These are phyloP conservation scores for Glycine soja DNA, from an alignment of 306 rosid genomes.

Conservation along the genomic window DNA sequence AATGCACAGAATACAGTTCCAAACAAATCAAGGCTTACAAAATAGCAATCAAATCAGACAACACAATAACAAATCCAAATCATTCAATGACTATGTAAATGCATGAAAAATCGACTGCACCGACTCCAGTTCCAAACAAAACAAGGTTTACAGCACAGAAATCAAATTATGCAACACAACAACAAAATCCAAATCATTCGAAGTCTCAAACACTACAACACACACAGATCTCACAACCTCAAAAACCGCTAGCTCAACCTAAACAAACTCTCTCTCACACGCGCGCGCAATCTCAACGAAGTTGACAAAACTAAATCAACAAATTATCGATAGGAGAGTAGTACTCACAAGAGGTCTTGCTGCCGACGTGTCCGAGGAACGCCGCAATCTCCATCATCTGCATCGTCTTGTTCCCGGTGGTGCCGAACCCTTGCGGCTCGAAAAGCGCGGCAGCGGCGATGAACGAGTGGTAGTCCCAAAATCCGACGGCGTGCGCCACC, in stretches of 20 bases:
- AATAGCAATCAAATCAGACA: conserved; percentile 31
- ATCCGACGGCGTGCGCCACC: conserved; percentile 82
- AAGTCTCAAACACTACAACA: not conserved
- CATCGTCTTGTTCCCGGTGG: conserved; percentile 75
- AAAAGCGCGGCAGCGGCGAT: conserved; percentile 69
- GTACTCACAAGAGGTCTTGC: conserved; percentile 81
- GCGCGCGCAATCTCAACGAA: not conserved
- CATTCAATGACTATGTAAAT: too few species aligned
- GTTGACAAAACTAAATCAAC: not conserved
- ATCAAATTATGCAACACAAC: too few species aligned
- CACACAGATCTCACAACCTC: conserved; percentile 12
- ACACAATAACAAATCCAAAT: conserved; percentile 15
- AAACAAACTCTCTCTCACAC: not conserved
- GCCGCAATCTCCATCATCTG: conserved; percentile 96
- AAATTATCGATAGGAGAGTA: not conserved
- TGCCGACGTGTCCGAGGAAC: conserved; percentile 86
- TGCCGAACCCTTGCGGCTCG: conserved; percentile 85
- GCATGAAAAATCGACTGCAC: too few species aligned
- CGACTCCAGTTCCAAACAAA: too few species aligned
- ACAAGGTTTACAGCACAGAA: too few species aligned
- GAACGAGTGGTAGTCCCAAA: conserved; percentile 89
- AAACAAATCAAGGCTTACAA: conserved; percentile 30
- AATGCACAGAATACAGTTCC: not conserved
- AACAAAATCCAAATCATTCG: not conserved
- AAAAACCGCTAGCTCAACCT: not conserved